Conservation (phyloP, 768 basidiomycete species). For the Phaeolepiota aurea region DNA sequence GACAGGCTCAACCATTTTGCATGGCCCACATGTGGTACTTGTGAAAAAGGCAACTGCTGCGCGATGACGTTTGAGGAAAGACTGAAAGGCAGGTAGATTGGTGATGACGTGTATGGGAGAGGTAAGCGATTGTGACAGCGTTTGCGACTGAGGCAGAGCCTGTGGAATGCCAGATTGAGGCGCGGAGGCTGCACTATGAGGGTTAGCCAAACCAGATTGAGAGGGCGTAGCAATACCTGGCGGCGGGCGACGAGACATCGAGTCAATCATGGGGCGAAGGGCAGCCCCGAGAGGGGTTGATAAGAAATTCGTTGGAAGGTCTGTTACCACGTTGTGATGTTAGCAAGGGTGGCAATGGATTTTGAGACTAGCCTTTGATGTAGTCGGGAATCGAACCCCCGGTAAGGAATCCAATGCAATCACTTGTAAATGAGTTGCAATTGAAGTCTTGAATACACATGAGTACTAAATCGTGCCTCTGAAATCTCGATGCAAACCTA, state of each 20-base stretch:
- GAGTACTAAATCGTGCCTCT: too few relatives aligned
- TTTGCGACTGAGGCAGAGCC: conserved; percentile 22
- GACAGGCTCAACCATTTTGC: conserved; percentile 74
- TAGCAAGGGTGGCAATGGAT: not conserved
- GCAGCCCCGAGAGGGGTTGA: conserved; percentile 84
- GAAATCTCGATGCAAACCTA: too few relatives aligned
- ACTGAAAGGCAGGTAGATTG: conserved; percentile 64
- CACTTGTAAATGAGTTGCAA: conserved; percentile 92
- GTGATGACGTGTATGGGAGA: conserved; percentile 66
- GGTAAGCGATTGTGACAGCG: conserved; percentile 41
- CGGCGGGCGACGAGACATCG: conserved; percentile 67
- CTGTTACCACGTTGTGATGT: conserved; percentile 29
- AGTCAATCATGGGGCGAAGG: conserved; percentile 84
- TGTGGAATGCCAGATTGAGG: conserved; percentile 50
- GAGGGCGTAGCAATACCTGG: conserved; percentile 24
- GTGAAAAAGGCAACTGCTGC: conserved; percentile 82
- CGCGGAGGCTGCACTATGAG: conserved; percentile 43
- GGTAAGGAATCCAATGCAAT: conserved; percentile 80
- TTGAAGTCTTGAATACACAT: conserved; percentile 91
- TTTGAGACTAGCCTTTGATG: conserved; percentile 56
- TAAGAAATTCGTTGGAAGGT: conserved; percentile 75
- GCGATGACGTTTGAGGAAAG: conserved; percentile 54
- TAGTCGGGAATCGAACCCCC: conserved; percentile 74
- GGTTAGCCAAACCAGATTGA: conserved; percentile 28
- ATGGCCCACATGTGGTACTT: conserved; percentile 66